Percentiles rank a stretch among this genome's conserved stretches.
Conservation (phyloP, 2,329 filamentous ascomycete genomes). For the Coccinonectria pachysandricola region DNA sequence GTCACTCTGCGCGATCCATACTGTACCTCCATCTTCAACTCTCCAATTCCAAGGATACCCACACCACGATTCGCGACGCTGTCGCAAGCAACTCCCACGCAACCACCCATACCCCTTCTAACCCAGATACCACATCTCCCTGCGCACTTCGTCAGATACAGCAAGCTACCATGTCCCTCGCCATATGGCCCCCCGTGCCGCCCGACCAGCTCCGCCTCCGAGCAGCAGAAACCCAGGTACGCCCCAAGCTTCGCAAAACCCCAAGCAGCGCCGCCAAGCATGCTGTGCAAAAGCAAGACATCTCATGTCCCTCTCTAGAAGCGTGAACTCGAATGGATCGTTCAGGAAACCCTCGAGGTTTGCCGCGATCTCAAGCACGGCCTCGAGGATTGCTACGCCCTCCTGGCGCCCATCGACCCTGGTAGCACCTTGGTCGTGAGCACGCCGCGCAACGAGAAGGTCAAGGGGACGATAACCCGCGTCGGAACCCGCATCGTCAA, state of each 20-base stretch:
- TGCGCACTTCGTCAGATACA: too few relatives aligned
- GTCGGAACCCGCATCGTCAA: conserved; percentile 87
- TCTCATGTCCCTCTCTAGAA: too few relatives aligned
- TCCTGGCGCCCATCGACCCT: conserved; percentile 74
- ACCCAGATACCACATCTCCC: too few relatives aligned
- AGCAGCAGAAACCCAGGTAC: conserved; percentile 41
- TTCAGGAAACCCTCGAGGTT: conserved; percentile 36
- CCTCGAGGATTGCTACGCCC: conserved; percentile 77
- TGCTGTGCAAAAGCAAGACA: too few relatives aligned
- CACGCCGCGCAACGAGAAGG: conserved; percentile 73
- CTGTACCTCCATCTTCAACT: conserved; percentile 14
- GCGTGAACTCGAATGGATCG: conserved; percentile 46
- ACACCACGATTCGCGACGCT: background rate
- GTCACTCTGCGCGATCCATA: conserved; percentile 10
- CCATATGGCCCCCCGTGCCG: conserved; percentile 46
- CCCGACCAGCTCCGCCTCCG: conserved; percentile 39
- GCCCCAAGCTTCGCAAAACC: too few relatives aligned
- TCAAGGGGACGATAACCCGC: conserved; percentile 88
- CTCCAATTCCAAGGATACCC: conserved; percentile 17
- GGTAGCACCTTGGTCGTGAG: conserved; percentile 85
- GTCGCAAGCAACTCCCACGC: too few relatives aligned
- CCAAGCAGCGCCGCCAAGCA: background rate
- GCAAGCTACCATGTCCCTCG: conserved; percentile 41
- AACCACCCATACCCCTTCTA: conserved; percentile 3
- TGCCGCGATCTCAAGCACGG: conserved; percentile 48